Base-by-base conservation (phyloP, 768 basidiomycete genomes). In the Leccinum uliginosum region DNA sequence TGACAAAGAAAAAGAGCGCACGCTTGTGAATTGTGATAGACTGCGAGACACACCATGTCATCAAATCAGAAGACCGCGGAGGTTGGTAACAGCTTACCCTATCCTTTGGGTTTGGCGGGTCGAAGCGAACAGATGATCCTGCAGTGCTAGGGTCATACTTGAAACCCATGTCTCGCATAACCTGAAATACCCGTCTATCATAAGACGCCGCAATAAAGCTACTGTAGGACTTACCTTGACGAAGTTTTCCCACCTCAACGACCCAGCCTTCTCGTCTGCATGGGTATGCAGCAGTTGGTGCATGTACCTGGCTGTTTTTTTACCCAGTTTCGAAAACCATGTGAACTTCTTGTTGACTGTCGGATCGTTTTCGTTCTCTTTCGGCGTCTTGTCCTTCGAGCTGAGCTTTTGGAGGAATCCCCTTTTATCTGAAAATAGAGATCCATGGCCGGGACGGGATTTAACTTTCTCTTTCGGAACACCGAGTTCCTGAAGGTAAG, bases 211-310 rank as follows among this genome's bases (percentile, higher is more conserved):
- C 24, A 29, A 40, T 40, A 2, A 8, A 44, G 38, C 32, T 32
- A 21, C 9, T 6, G 11, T 46, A 21, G 43, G 29, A 53, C 72
- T 50, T 55, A 87, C 91, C 76, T 83, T 87, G 32, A 91, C 66
- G 67, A 93, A 90, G 55, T 82, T 74, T 34, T 91, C 87, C 91
- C 91, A 91, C 58, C 86, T 85, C 85, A 93, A 83, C 21, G 81
- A 67, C 6, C 84, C 85, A 57, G 78, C 73, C 56, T 77, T 83
- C 50, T 83, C 79, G 53, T 84, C 82, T 27, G 81, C 77, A 34
- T 78, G 71, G 7, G 82, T 81, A 40, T 76, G 75, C 56, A 91
- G 65, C 7, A 91, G 71, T 67, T 87, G 85, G 49, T 85, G 83
- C 85, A 90, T 83, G 46, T 77, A 76, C 19, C 67, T 73, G 30